Conservation (phyloP, 208 protist genomes). For the Pavlovales sp. region DNA sequence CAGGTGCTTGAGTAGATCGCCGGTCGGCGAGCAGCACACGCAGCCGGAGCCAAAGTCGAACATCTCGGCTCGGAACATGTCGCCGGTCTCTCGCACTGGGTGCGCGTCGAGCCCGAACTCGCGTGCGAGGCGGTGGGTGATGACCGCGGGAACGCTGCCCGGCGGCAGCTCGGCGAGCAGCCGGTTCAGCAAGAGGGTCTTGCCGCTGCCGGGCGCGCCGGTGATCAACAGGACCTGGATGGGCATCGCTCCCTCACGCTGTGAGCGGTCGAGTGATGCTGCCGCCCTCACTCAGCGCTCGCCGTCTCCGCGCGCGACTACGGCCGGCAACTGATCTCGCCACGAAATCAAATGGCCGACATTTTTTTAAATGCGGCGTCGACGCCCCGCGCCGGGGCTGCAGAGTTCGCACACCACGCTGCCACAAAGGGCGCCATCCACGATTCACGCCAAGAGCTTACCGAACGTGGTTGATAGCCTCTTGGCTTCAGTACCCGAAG, state of each 20-base stretch:
- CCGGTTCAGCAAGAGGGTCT: neutral
- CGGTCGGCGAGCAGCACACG: neutral
- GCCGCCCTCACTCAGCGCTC: neutral
- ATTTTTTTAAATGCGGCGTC: too few species aligned
- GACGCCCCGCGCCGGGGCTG: too few species aligned
- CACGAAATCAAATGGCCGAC: too few species aligned
- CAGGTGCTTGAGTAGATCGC: neutral
- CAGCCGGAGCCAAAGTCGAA: neutral
- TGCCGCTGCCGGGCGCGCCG: neutral
- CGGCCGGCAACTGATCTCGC: slow-evolving; percentile 82
- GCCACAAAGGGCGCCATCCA: too few species aligned
- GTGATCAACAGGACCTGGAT: neutral
- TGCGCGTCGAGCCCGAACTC: neutral
- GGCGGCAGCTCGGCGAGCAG: neutral
- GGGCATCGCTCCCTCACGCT: too few species aligned
- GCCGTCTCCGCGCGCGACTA: slow-evolving; percentile 60
- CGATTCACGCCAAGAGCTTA: too few species aligned
- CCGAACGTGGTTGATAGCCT: too few species aligned
- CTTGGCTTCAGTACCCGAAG: too few species aligned
- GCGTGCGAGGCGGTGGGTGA: neutral
- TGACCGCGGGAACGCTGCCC: neutral
- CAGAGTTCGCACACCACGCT: too few species aligned
- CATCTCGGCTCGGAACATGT: neutral
- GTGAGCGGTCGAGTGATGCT: too few species aligned
- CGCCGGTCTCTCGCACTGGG: neutral